A percentile compares a stretch with the other conserved stretches of the same genome.
Conservation (phyloP, 331 rosid genomes). For the Arachis monticola region DNA sequence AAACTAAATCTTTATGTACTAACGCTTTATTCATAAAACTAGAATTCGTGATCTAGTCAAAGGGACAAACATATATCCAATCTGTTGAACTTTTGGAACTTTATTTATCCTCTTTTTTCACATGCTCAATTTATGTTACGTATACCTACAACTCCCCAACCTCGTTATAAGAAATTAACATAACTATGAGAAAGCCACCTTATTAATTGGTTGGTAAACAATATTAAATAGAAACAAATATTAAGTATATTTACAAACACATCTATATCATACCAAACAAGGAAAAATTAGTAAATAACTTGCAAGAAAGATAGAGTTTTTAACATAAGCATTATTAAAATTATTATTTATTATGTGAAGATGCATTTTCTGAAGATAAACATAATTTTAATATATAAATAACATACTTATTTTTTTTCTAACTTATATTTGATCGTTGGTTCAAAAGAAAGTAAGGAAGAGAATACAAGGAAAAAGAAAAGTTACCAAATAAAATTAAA, state of each 20-base stretch:
- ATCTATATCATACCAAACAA: not conserved
- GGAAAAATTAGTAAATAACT: not conserved
- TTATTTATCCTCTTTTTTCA: not conserved
- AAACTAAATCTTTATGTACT: too few species aligned
- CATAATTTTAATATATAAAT: not conserved
- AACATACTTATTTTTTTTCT: not conserved
- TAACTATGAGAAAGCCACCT: not conserved
- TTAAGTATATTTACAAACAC: not conserved
- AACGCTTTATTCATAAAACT: too few species aligned
- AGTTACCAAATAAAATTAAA: not conserved
- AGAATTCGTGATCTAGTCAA: too few species aligned
- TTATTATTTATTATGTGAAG: not conserved
- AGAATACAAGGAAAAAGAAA: not conserved
- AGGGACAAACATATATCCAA: too few species aligned
- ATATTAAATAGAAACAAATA: not conserved
- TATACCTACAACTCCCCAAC: too few species aligned
- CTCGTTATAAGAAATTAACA: not conserved
- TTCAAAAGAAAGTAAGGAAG: not conserved
- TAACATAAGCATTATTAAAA: not conserved
- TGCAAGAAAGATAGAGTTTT: not conserved
- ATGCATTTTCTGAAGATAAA: not conserved
- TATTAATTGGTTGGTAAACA: slow-evolving; percentile 9
- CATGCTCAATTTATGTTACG: not conserved
- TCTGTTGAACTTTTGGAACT: too few species aligned
- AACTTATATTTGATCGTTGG: not conserved